phyloP scores from a whole-genome alignment of 2,329 filamentous ascomycete genomes.

The Xylaria sp. region DNA sequence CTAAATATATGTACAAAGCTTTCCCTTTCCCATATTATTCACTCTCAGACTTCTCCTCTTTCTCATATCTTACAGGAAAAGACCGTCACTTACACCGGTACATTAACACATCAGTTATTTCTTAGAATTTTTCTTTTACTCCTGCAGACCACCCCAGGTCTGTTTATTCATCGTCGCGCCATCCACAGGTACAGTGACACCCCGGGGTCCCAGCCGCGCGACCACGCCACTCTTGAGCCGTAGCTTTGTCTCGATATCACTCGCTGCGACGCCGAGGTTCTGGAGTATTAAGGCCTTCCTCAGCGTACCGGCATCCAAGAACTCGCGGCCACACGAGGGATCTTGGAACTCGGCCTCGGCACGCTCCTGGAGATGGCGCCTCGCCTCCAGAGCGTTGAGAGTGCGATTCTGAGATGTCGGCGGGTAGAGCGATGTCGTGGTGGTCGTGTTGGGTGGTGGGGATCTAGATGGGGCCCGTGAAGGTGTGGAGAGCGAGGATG shows the following conservation, averaged over 20 bases:
- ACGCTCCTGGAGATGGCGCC: slow-evolving; percentile 57
- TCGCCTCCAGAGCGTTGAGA: slow-evolving; percentile 61
- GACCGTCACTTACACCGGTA: neutral
- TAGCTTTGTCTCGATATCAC: slow-evolving; percentile 60
- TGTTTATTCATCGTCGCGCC: slow-evolving; percentile 21
- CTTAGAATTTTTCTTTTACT: slow-evolving; percentile 7
- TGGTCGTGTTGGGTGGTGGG: slow-evolving; percentile 33
- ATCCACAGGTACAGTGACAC: slow-evolving; percentile 54
- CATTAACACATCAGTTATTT: neutral
- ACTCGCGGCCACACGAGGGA: slow-evolving; percentile 57
- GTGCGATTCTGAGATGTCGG: slow-evolving; percentile 56
- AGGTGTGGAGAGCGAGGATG: slow-evolving; percentile 30
- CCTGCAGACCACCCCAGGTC: slow-evolving; percentile 32
- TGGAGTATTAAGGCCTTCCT: slow-evolving; percentile 60
- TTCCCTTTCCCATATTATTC: neutral
- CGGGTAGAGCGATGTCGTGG: slow-evolving; percentile 33
- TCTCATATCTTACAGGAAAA: neutral
- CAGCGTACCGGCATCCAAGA: slow-evolving; percentile 61
- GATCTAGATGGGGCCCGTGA: slow-evolving; percentile 17
- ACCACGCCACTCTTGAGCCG: slow-evolving; percentile 60
- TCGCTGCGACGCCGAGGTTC: slow-evolving; percentile 52
- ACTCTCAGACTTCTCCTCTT: neutral
- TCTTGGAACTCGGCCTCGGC: slow-evolving; percentile 59
- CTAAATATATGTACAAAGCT: slow-evolving; percentile 4
- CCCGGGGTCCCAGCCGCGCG: slow-evolving; percentile 56